phyloP scores from a whole-genome alignment of 2,329 filamentous ascomycete species.

The Penicillium sp. region DNA sequence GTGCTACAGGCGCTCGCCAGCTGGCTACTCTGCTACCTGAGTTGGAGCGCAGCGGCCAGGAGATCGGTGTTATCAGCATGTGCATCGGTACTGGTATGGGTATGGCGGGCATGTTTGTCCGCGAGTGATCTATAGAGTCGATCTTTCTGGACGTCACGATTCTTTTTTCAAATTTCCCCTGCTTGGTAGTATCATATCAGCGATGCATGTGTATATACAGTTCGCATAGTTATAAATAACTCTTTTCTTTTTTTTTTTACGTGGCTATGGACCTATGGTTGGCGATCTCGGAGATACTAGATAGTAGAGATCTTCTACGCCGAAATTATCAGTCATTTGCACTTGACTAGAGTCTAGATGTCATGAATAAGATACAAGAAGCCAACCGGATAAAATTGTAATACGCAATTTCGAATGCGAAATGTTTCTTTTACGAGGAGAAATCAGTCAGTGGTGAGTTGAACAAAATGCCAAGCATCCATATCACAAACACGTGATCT shows the following conservation, averaged over 20 bases:
- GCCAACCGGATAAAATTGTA: too few species aligned
- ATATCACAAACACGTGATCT: conserved; percentile 26
- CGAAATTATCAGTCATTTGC: too few species aligned
- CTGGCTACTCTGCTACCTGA: conserved; percentile 68
- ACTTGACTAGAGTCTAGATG: too few species aligned
- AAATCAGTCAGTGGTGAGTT: too few species aligned
- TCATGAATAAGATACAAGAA: too few species aligned
- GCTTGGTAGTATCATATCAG: conserved; percentile 19
- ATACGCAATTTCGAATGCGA: neutral
- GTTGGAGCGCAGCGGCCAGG: conserved; percentile 62
- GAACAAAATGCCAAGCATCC: conserved; percentile 14
- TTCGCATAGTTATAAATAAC: conserved; percentile 15
- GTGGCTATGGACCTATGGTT: neutral
- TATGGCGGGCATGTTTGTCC: conserved; percentile 65
- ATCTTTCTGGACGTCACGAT: conserved; percentile 3
- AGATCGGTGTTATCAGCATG: conserved; percentile 87
- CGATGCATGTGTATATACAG: conserved; percentile 25
- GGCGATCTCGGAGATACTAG: neutral
- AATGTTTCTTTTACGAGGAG: neutral
- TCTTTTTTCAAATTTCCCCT: conserved; percentile 2
- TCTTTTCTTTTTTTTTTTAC: neutral
- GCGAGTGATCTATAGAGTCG: conserved; percentile 49
- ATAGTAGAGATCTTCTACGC: too few species aligned
- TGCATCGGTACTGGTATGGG: conserved; percentile 82
- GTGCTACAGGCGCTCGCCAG: conserved; percentile 81